Percentiles rank a stretch among this genome's conserved stretches.
Conservation (phyloP, 2,329 filamentous ascomycete genomes). For the Thelonectria rubi region DNA sequence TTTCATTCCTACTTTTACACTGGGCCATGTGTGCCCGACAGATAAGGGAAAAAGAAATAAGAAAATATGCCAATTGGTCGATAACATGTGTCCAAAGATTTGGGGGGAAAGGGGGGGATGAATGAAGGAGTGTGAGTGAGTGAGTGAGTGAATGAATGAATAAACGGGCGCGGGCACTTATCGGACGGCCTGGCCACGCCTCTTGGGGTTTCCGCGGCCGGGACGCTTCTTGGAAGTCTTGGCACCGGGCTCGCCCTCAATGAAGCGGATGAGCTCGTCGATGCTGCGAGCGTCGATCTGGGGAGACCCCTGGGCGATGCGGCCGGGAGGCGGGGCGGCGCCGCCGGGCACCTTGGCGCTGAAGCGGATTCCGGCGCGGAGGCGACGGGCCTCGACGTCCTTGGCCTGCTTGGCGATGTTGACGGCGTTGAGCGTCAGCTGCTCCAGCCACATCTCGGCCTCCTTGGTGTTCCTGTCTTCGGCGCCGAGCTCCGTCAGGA, state of each 20-base stretch:
- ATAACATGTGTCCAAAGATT: no score
- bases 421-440: conserved; percentile 94
- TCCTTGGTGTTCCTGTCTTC: conserved; percentile 98
- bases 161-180: conserved; percentile 10
- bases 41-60: no score
- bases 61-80: no score
- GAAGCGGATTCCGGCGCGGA: conserved; percentile 76
- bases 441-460: conserved; percentile 94
- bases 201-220: conserved; percentile 64
- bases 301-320: conserved; percentile 38
- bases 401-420: conserved; percentile 94
- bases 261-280: conserved; percentile 92
- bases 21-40: not conserved
- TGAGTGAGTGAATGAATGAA: not conserved
- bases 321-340: conserved; percentile 47
- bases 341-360: conserved; percentile 49
- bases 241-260: conserved; percentile 76
- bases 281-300: conserved; percentile 82
- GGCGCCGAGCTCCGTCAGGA: conserved; percentile 84
- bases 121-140: no score
- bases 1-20: conserved; percentile 36
- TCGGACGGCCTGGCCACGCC: conserved; percentile 51
- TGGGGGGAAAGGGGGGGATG: no score
- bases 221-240: conserved; percentile 65
- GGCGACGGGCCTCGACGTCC: conserved; percentile 78